Percentiles rank a stretch among this genome's conserved stretches.
These are phyloP conservation scores for Paratrypanosoma confusum DNA, from an alignment of 208 protist species.

Conservation along the genomic window DNA sequence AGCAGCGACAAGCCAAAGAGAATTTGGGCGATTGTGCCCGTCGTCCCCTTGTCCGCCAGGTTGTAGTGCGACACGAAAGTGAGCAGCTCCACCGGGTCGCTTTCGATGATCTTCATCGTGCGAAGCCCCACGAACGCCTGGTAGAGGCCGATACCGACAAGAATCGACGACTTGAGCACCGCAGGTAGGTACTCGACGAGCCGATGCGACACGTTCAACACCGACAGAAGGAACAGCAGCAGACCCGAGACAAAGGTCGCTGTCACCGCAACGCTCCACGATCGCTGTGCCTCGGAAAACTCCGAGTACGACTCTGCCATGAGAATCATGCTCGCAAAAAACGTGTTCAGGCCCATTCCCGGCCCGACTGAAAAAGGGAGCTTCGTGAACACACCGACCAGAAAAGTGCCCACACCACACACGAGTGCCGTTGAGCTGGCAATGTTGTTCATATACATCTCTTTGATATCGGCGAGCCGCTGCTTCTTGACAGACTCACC, in stretches of 20 bases:
- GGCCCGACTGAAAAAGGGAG: not conserved
- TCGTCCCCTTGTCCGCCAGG: not conserved
- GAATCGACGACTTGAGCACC: not conserved
- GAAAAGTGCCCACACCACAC: not conserved
- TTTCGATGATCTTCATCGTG: constrained; percentile 1
- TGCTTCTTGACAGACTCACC: too few relatives aligned
- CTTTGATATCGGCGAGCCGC: too few relatives aligned
- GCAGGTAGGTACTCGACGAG: not conserved
- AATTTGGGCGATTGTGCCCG: constrained; percentile 1
- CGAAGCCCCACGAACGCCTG: constrained; percentile 1
- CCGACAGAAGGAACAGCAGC: not conserved
- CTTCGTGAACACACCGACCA: not conserved
- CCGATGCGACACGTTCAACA: not conserved
- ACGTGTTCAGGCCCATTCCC: not conserved
- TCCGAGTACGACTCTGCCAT: too few relatives aligned
- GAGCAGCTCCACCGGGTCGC: not conserved
- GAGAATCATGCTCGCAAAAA: not conserved
- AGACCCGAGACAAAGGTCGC: not conserved
- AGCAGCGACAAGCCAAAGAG: not conserved
- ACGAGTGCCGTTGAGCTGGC: not conserved
- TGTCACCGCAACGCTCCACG: not conserved
- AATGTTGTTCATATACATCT: too few relatives aligned
- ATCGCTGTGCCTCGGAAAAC: not conserved
- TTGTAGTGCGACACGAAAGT: not conserved
- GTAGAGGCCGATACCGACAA: not conserved